phyloP scores from a whole-genome alignment of 139 green algal species.

The Astrephomene gubernaculifera region DNA sequence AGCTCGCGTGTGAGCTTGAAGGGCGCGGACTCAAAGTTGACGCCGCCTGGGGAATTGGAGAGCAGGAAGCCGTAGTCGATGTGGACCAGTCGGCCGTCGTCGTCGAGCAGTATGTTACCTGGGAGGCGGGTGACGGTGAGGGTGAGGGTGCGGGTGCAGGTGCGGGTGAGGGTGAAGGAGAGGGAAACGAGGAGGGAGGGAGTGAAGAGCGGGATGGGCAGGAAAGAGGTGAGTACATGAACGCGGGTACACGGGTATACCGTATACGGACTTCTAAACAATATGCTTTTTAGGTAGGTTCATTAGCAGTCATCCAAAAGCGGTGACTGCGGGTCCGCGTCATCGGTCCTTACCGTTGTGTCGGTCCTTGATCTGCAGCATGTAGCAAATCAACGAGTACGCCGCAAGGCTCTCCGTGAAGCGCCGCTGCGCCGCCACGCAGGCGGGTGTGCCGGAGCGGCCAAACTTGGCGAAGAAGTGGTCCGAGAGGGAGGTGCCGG shows the following conservation, averaged over 20 bases:
- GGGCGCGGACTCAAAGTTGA: slow-evolving; percentile 94
- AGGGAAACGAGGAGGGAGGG: no score
- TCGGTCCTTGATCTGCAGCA: slow-evolving; percentile 95
- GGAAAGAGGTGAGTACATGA: no score
- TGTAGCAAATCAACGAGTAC: slow-evolving; percentile 92
- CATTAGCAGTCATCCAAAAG: no score
- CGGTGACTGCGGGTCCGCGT: no score
- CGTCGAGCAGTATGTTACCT: slow-evolving; percentile 97
- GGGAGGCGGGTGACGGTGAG: no score
- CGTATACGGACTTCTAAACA: no score
- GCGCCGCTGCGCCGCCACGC: slow-evolving; percentile 80
- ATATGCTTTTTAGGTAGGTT: no score
- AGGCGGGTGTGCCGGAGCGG: slow-evolving; percentile 63
- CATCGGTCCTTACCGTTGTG: slow-evolving; percentile 96
- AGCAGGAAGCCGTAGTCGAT: slow-evolving; percentile 99
- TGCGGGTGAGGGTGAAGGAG: no score
- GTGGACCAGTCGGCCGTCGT: slow-evolving; percentile 94
- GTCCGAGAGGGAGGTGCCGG: slow-evolving; percentile 70
- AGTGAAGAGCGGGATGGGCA: no score
- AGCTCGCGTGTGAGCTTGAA: slow-evolving; percentile 99
- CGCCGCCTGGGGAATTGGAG: slow-evolving; percentile 80
- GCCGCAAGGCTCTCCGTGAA: slow-evolving; percentile 91
- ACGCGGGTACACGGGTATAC: no score
- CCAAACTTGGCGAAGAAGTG: slow-evolving; percentile 87
- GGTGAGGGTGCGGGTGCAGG: no score